Evolutionary conservation across 2,329 filamentous ascomycete species (phyloP).

Genomic region (Ophiosphaerella korrae): DNA sequence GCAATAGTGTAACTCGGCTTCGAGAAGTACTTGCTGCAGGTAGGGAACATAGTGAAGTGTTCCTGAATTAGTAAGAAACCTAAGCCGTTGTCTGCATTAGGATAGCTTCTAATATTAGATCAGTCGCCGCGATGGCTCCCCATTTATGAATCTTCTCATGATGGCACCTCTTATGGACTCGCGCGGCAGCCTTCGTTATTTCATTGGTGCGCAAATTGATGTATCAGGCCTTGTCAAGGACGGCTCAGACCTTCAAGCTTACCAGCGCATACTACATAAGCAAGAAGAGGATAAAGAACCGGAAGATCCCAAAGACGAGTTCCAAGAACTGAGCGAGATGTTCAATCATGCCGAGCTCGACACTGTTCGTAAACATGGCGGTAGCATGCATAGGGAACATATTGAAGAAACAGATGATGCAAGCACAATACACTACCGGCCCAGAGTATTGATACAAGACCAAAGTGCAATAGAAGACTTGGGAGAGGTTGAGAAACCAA

Average conservation of each 20-base stretch:
- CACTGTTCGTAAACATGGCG: constrained; percentile 66
- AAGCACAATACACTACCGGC: constrained; percentile 39
- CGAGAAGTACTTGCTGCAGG: constrained; percentile 65
- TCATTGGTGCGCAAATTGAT: constrained; percentile 75
- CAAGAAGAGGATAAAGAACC: constrained; percentile 35
- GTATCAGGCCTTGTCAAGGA: constrained; percentile 72
- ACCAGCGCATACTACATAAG: constrained; percentile 56
- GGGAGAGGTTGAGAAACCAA: constrained; percentile 18
- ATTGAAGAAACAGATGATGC: constrained; percentile 55
- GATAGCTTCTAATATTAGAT: constrained; percentile 7
- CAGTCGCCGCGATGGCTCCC: constrained; percentile 73
- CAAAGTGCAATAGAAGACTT: constrained; percentile 44
- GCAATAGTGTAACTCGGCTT: constrained; percentile 65
- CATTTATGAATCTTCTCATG: constrained; percentile 79
- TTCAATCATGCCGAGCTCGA: constrained; percentile 71
- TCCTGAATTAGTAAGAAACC: constrained; percentile 69
- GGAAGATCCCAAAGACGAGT: constrained; percentile 61
- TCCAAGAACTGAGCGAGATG: constrained; percentile 71
- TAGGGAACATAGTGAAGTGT: constrained; percentile 74
- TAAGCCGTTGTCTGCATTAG: too few relatives aligned
- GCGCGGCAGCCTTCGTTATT: constrained; percentile 69
- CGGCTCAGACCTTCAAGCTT: constrained; percentile 66
- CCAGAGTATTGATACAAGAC: constrained; percentile 57
- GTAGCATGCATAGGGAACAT: constrained; percentile 64
- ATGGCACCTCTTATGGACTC: constrained; percentile 73